Conservation (phyloP, 495 filamentous ascomycete genomes). For the Clavariopsis aquatica region DNA sequence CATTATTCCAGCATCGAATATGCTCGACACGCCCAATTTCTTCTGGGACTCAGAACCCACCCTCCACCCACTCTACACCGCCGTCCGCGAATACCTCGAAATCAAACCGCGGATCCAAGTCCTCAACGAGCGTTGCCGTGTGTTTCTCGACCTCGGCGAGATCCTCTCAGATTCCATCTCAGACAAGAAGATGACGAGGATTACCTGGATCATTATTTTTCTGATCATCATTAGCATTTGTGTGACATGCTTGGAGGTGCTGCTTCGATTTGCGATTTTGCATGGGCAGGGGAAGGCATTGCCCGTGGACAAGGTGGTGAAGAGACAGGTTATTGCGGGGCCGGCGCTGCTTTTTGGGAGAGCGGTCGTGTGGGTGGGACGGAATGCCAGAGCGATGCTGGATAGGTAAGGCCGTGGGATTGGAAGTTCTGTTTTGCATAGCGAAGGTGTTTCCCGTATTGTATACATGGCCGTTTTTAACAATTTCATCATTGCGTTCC, state of each 20-base stretch:
- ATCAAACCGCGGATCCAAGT: slow-evolving; percentile 93
- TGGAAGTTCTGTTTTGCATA: slow-evolving; percentile 18
- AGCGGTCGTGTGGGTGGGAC: slow-evolving; percentile 18
- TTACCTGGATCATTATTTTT: slow-evolving; percentile 98
- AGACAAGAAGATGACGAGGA: slow-evolving; percentile 87
- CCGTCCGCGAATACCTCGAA: slow-evolving; percentile 95
- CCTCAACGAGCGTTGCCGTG: slow-evolving; percentile 92
- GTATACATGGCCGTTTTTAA: background rate
- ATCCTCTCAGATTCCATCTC: slow-evolving; percentile 90
- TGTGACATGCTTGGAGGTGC: slow-evolving; percentile 87
- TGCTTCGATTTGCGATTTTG: slow-evolving; percentile 81
- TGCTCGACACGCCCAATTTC: slow-evolving; percentile 96
- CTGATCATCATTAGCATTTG: slow-evolving; percentile 87
- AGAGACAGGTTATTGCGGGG: slow-evolving; percentile 23
- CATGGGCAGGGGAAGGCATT: slow-evolving; percentile 34
- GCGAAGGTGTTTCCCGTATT: slow-evolving; percentile 21
- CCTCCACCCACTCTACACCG: slow-evolving; percentile 88
- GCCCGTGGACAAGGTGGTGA: slow-evolving; percentile 1
- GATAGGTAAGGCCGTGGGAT: background rate
- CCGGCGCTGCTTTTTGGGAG: slow-evolving; percentile 30
- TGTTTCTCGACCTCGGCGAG: slow-evolving; percentile 95
- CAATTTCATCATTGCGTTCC: background rate
- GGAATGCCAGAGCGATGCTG: slow-evolving; percentile 1
- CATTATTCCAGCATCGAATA: slow-evolving; percentile 75
- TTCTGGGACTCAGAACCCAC: slow-evolving; percentile 98